These are phyloP conservation scores for Entomortierella chlamydospora DNA, from an alignment of 192 early-diverging fungal genomes.

Conservation along the genomic window DNA sequence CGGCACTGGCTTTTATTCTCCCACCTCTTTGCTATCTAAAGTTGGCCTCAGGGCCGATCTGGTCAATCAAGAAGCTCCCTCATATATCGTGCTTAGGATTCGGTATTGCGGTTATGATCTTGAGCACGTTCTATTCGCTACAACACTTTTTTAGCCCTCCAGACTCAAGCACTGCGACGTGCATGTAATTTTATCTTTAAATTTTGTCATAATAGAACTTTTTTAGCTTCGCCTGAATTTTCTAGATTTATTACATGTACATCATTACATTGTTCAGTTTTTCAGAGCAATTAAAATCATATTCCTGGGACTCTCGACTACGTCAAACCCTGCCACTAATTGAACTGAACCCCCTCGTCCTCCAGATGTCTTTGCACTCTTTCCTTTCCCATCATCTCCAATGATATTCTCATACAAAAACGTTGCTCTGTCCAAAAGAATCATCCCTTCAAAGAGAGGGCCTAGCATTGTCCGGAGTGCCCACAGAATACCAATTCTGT, in stretches of 20 bases:
- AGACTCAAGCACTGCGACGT: conserved; percentile 17
- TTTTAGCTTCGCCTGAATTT: too few relatives aligned
- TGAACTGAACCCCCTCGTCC: conserved; percentile 42
- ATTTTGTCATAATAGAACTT: not conserved
- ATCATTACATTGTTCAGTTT: conserved; percentile 25
- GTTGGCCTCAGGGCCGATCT: conserved; percentile 69
- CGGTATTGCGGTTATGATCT: conserved; percentile 77
- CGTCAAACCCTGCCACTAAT: conserved; percentile 74
- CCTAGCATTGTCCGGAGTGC: conserved; percentile 81
- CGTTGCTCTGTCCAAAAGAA: conserved; percentile 81
- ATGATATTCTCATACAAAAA: conserved; percentile 67
- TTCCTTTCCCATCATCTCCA: conserved; percentile 7
- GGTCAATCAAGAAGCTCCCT: conserved; percentile 68
- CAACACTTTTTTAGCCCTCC: conserved; percentile 41
- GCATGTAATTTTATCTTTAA: conserved; percentile 29
- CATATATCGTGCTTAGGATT: conserved; percentile 81
- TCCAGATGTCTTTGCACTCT: not conserved
- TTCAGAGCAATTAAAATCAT: conserved; percentile 70
- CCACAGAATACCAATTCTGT: conserved; percentile 81
- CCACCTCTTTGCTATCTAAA: conserved; percentile 86
- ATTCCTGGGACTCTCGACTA: conserved; percentile 70
- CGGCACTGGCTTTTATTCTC: conserved; percentile 88
- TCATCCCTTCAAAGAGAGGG: conserved; percentile 79
- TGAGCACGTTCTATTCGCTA: conserved; percentile 67
- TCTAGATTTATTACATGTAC: too few relatives aligned